Conservation (phyloP, 108 stramenopile genomes). For the Nitzschia sp. region DNA sequence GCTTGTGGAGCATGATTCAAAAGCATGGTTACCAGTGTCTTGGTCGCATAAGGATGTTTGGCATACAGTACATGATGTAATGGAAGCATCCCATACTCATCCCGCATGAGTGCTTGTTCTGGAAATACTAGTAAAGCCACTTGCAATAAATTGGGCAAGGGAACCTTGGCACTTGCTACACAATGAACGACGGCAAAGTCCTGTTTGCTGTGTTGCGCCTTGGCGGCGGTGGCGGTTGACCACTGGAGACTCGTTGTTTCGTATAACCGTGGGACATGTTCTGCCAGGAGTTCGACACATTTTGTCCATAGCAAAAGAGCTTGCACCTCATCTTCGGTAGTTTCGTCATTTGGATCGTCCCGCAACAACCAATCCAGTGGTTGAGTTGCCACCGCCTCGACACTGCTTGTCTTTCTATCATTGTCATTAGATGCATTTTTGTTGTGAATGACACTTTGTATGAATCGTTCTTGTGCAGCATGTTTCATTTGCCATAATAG, state of each 20-base stretch:
- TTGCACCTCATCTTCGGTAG: not conserved
- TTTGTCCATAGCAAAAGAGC: conserved; percentile 8
- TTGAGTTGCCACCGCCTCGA: not conserved
- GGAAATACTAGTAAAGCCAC: conserved; percentile 27
- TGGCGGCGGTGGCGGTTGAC: not conserved
- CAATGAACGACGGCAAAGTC: conserved; percentile 13
- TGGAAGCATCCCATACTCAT: conserved; percentile 24
- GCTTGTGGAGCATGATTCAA: conserved; percentile 12
- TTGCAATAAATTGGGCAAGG: conserved; percentile 16
- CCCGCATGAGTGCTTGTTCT: conserved; percentile 20
- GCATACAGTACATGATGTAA: conserved; percentile 32
- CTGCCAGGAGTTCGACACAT: conserved; percentile 10
- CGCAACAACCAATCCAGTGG: not conserved
- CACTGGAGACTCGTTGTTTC: not conserved
- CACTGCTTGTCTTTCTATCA: not conserved
- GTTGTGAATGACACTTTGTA: not conserved
- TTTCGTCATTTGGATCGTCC: not conserved
- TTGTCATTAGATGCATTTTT: not conserved
- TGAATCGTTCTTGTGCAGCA: not conserved
- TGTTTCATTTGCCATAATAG: conserved; percentile 2
- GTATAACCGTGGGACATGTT: not conserved
- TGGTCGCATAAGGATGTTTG: conserved; percentile 21
- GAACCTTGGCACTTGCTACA: conserved; percentile 27
- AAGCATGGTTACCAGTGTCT: conserved; percentile 13
- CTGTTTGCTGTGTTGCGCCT: not conserved